Base-by-base conservation (phyloP, 345 rosid species). In the Linum usitatissimum region DNA sequence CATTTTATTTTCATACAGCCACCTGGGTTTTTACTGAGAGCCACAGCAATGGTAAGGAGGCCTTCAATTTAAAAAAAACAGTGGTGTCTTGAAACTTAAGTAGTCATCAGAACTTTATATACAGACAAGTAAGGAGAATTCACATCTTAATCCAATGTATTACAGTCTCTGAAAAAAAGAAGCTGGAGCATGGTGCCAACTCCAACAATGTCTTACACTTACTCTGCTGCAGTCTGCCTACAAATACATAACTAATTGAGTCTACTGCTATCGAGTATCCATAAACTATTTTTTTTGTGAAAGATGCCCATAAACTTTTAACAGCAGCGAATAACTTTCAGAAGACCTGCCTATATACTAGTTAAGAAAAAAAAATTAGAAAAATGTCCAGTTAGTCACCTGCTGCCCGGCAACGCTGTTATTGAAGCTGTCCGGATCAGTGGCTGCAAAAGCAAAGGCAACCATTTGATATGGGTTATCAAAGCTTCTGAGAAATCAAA, bases 331-430 rank as follows among this genome's bases (percentile, higher is more conserved):
- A 15, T 18, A 18, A 21, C 19, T 54, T 54, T 8, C 9, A 54
- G 21, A 54, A n/a, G 8, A n/a, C 19, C 28, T 23, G 28, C 28
- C 28, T 23, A 23, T 21, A 14, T n/a, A 54, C 4, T 0, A 28
- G 59, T 18, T 55, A 19, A 18, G 14, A 3, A 6, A 19, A 18
- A 9, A 7, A 6, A 55, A 17, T 20, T 12, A 9, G 3, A 55
- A 55, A 18, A 45, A 45, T 40, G 51, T 34, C 38, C 38, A 34
- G 38, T 57, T 21, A 14, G 30, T 14, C 8, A 60, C 63, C 63
- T 60, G 63, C 48, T 60, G 63, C 18, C 63, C 63, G 34, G 63
- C 63, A 38, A 60, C 63, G 34, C 63, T 60, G 63, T 60, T 60
- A 31, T 60, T 60, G 63, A 60, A 60, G 63, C 48, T 60, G 19